Conservation (phyloP, 176 grass and related monocot genomes). For the Eleusine coracana region DNA sequence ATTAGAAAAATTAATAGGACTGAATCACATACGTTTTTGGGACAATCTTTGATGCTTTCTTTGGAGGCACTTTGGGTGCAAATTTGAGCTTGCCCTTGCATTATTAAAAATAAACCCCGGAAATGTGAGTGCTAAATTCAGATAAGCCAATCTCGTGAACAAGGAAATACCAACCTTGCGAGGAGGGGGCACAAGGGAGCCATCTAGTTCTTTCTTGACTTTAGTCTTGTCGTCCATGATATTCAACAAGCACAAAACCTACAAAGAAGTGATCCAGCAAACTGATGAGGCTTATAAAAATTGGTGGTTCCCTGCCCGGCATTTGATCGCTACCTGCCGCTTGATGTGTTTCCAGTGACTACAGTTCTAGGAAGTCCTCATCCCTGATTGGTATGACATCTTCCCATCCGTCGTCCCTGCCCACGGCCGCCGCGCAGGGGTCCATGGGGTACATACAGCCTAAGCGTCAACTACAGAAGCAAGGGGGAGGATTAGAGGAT, state of each 20-base stretch:
- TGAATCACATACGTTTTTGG: conserved; percentile 40
- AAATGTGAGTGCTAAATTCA: background rate
- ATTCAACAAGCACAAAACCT: conserved; percentile 21
- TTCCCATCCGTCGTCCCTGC: too few species aligned
- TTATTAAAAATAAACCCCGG: background rate
- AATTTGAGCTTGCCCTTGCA: conserved; percentile 49
- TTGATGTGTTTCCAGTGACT: too few species aligned
- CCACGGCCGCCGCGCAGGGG: too few species aligned
- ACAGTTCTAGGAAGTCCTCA: too few species aligned
- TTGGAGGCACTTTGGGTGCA: conserved; percentile 45
- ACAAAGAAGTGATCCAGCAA: background rate
- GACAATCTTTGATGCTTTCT: conserved; percentile 45
- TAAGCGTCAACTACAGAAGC: too few species aligned
- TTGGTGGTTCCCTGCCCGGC: too few species aligned
- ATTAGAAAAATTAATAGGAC: background rate
- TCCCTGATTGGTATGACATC: too few species aligned
- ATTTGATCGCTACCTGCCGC: too few species aligned
- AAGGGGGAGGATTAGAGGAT: too few species aligned
- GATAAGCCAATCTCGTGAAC: background rate
- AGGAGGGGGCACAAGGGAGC: conserved; percentile 30
- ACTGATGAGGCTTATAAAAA: background rate
- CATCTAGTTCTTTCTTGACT: conserved; percentile 43
- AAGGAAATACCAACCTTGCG: conserved; percentile 40
- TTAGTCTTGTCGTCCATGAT: conserved; percentile 47
- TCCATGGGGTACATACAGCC: too few species aligned